phyloP scores from a whole-genome alignment of 768 basidiomycete genomes.

The Ramaria sp. region DNA sequence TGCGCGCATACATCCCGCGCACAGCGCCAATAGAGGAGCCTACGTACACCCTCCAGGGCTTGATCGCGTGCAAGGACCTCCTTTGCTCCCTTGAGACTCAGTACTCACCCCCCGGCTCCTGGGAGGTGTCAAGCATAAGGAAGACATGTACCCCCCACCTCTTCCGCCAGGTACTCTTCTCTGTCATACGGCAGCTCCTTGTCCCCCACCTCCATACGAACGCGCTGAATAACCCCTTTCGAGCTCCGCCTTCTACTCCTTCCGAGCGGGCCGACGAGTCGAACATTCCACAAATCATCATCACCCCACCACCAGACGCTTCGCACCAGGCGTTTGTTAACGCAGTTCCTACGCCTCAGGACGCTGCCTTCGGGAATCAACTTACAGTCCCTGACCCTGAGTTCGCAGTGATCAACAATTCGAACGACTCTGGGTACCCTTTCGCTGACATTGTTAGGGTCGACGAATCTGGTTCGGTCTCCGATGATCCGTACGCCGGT shows the following conservation, averaged over 20 bases:
- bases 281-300: background rate
- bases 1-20: background rate
- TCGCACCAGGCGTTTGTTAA: background rate
- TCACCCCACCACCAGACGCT: background rate
- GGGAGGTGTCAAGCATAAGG: background rate
- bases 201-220: background rate
- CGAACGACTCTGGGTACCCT: background rate
- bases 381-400: slow-evolving; percentile 5
- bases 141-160: background rate
- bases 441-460: background rate
- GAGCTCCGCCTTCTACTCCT: background rate
- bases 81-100: background rate
- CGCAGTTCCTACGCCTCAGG: background rate
- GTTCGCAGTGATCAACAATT: background rate
- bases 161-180: background rate
- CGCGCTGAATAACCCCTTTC: background rate
- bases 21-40: background rate
- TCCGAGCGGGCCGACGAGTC: background rate
- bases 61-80: background rate
- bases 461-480: background rate
- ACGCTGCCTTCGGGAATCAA: slow-evolving; percentile 1
- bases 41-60: background rate
- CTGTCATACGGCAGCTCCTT: background rate
- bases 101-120: background rate
- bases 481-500: background rate